phyloP scores from a whole-genome alignment of 106 monocot genomes.

The Platanthera guangdongensis region DNA sequence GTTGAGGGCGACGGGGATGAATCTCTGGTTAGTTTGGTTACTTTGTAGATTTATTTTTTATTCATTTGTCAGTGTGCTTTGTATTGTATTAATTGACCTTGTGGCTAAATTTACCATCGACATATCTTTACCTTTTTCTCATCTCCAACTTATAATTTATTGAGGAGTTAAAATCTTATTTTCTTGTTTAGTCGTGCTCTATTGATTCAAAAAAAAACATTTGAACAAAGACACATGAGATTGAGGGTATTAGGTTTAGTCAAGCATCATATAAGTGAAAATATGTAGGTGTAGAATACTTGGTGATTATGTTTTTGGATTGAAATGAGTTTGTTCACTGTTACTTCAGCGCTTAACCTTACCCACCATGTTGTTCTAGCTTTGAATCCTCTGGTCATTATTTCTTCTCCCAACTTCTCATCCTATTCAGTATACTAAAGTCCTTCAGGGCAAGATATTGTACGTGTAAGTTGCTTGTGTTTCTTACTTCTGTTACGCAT shows the following conservation, averaged over 20 bases:
- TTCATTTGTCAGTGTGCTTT: neutral
- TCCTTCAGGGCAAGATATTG: neutral
- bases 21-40: conserved; percentile 56
- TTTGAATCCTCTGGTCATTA: neutral
- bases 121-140: neutral
- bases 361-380: neutral
- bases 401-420: neutral
- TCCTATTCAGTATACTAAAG: neutral
- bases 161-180: neutral
- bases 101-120: neutral
- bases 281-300: too few relatives aligned
- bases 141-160: neutral
- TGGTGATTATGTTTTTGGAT: too few relatives aligned
- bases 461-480: neutral
- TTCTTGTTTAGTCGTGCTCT: neutral
- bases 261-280: too few relatives aligned
- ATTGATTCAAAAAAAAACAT: neutral
- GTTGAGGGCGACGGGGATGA: conserved; percentile 66
- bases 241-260: too few relatives aligned
- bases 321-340: too few relatives aligned
- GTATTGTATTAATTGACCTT: neutral
- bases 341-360: too few relatives aligned
- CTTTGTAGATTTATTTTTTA: neutral
- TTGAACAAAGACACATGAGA: neutral
- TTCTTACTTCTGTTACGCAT: conserved; percentile 1